Conservation (phyloP, 2,329 filamentous ascomycete genomes). For the Diaporthe citrichinensis region DNA sequence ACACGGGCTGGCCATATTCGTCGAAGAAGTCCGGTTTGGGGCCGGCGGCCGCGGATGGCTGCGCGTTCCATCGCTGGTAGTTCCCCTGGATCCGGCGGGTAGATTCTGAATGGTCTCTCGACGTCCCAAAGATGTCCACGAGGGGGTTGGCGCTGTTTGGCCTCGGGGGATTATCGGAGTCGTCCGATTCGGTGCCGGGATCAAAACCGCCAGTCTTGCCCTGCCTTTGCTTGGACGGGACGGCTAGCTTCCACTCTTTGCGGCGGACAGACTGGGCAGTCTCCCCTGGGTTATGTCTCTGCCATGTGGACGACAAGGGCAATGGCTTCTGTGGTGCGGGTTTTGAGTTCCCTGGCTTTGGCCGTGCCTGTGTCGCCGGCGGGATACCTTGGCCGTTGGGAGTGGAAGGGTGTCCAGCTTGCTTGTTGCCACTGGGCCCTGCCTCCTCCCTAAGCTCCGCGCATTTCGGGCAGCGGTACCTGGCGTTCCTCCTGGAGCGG, state of each 20-base stretch:
- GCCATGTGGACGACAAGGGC: not conserved
- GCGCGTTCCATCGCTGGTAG: not conserved
- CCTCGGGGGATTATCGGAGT: not conserved
- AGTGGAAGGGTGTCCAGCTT: not conserved
- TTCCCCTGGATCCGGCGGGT: not conserved
- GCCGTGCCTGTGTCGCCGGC: too few relatives aligned
- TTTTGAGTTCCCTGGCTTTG: not conserved
- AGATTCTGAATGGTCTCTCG: rapidly evolving
- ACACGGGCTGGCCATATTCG: too few relatives aligned
- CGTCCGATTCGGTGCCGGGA: not conserved
- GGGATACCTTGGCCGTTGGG: too few relatives aligned
- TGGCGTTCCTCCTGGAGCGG: not conserved
- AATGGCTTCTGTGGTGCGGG: not conserved
- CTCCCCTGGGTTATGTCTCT: not conserved
- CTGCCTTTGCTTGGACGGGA: too few relatives aligned
- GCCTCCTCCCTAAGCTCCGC: not conserved
- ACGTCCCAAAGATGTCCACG: not conserved
- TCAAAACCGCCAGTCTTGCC: too few relatives aligned
- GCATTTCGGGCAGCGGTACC: not conserved
- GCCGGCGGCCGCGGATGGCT: not conserved
- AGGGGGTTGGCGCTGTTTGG: not conserved
- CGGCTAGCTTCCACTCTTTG: not conserved
- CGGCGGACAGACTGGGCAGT: not conserved
- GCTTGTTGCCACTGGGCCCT: too few relatives aligned
- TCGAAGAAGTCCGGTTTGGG: too few relatives aligned